Base-by-base conservation (phyloP, 371 early-diverging fungal genomes). In the Syncephalastrum monosporum region DNA sequence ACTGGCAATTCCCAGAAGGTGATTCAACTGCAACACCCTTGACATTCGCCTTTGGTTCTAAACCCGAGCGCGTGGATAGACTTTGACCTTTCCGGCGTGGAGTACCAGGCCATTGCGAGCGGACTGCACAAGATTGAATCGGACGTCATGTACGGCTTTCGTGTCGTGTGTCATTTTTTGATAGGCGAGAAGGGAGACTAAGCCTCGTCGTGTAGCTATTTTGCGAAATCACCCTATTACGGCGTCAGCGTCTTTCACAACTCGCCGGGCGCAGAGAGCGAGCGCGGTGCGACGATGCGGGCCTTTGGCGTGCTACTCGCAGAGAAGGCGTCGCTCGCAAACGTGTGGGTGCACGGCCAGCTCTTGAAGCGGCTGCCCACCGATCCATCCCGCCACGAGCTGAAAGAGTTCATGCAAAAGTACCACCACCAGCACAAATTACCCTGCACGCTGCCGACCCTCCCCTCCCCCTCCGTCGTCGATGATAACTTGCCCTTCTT, bases 21-120 rank as follows among this genome's bases (percentile, higher is more conserved):
- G 60, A 48, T 33, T 15, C 19, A 27, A 47, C 21, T 52, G 42
- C 15, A 41, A 45, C 21, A 5, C 17, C 21, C 42, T 17, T 21
- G 1, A 43, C 10, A 10, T 15, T 24, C 42, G 8, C 16, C 4
- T 17, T 47, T 15, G 33, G 10, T n/a, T 21, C 24, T 33, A 21
- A 42, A 49, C 43, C 23, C 19, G 29, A 21, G 5, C 4, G 13
- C 15, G 17, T 24, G 25, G 57, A 42, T 33, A 85, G 86, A 80
- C 29, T 50, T 77, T 33, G 74, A 80, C 48, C 62, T 86, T 16
- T 44, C 59, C 33, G 83, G 82, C 0, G 65, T 84, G 1, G 86
- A 86, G 64, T 86, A 75, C 56, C 77, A 83, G 51, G 76, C 83
- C 6, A 76, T 86, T 6, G 79, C 82, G 38, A 86, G 86, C 60